Evolutionary conservation across 2,329 filamentous ascomycete genomes (phyloP).

Genomic region (Neophaeococcomyces aloes): DNA sequence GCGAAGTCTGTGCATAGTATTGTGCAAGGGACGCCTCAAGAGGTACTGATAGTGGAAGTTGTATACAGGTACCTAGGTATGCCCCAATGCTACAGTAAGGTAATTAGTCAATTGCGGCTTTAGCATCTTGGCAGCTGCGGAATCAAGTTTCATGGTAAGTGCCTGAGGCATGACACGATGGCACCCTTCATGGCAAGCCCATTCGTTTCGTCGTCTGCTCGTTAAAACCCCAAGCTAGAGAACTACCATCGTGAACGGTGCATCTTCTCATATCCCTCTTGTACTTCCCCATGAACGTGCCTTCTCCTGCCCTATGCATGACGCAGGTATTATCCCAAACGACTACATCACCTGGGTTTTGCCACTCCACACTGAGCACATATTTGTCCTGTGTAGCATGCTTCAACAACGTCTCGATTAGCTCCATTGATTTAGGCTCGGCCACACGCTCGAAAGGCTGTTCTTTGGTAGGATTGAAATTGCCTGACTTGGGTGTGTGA

Average conservation of each 20-base stretch:
- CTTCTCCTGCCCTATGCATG: constrained; percentile 44
- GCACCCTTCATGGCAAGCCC: constrained; percentile 22
- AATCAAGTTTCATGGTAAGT: no score
- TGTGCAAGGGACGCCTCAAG: no score
- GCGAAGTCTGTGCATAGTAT: no score
- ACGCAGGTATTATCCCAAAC: constrained; percentile 51
- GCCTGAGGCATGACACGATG: no score
- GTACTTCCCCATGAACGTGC: constrained; percentile 40
- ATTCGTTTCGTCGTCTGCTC: constrained; percentile 23
- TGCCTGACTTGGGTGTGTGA: constrained; percentile 5
- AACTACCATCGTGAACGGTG: constrained; percentile 43
- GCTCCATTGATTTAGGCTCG: constrained; percentile 25
- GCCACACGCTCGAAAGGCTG: constrained; percentile 17
- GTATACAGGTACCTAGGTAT: no score
- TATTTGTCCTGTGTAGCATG: constrained; percentile 42
- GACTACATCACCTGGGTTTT: constrained; percentile 40
- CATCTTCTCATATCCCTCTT: constrained; percentile 46
- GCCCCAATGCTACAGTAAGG: no score
- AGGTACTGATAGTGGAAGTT: no score
- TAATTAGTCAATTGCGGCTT: no score
- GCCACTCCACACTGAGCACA: constrained; percentile 39
- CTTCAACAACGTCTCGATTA: constrained; percentile 29
- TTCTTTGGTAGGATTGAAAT: constrained; percentile 8
- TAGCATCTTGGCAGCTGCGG: no score
- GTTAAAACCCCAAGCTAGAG: constrained; percentile 36